Percentiles rank a stretch among this genome's conserved stretches.
Conservation (phyloP, 768 basidiomycete genomes). For the Mycena albidolilacea region DNA sequence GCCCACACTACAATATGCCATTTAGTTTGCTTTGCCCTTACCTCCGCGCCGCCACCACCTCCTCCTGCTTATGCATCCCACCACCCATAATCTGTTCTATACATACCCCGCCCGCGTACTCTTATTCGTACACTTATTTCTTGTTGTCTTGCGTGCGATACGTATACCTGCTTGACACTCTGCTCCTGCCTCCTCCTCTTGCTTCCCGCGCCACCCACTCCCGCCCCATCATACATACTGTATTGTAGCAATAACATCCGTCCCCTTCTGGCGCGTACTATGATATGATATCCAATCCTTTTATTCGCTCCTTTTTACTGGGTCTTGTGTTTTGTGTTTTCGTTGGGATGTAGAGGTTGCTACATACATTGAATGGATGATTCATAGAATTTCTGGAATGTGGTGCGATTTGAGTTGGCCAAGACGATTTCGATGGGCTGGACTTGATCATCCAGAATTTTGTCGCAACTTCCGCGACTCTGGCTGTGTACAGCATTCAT, state of each 20-base stretch:
- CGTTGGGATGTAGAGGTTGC: too few species aligned
- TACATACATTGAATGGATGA: too few species aligned
- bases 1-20: constrained; percentile 43
- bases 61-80: background rate
- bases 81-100: background rate
- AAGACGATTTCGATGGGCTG: too few species aligned
- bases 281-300: background rate
- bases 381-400: too few species aligned
- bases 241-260: constrained; percentile 1
- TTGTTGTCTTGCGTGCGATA: background rate
- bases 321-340: background rate
- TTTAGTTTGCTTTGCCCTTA: background rate
- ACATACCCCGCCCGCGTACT: background rate
- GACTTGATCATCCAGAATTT: too few species aligned
- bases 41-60: background rate
- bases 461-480: too few species aligned
- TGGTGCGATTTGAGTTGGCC: too few species aligned
- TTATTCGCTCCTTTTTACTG: background rate
- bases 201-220: background rate
- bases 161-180: background rate
- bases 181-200: constrained; percentile 30
- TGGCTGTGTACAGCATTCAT: too few species aligned
- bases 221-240: background rate
- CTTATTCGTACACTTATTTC: constrained; percentile 1
- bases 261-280: background rate